These are phyloP conservation scores for Colletotrichum sp. DNA, from an alignment of 2,329 filamentous ascomycete genomes.

Conservation along the genomic window DNA sequence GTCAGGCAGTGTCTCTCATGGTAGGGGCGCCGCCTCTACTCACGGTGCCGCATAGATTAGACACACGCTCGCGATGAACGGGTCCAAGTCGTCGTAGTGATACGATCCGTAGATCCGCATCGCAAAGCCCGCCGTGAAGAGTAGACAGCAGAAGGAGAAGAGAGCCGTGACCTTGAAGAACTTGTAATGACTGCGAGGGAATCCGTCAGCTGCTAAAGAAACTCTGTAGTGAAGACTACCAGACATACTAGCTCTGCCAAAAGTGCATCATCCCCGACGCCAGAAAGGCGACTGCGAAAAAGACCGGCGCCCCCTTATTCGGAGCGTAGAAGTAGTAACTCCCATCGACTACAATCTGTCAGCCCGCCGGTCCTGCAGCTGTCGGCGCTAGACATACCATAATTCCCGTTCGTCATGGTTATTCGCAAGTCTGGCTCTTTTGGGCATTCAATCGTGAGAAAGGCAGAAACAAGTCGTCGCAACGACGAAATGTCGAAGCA, in stretches of 20 bases:
- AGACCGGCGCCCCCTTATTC: slow-evolving; percentile 51
- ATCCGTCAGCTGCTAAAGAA: background rate
- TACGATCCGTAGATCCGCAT: slow-evolving; percentile 39
- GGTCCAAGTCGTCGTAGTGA: slow-evolving; percentile 33
- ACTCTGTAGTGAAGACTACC: too few relatives aligned
- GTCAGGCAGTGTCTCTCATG: background rate
- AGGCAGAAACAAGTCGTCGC: background rate
- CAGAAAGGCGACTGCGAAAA: slow-evolving; percentile 48
- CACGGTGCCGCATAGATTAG: slow-evolving; percentile 40
- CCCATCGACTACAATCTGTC: slow-evolving; percentile 35
- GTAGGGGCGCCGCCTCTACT: background rate
- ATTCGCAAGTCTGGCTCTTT: too few relatives aligned
- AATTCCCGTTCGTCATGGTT: slow-evolving; percentile 35
- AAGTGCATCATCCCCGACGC: slow-evolving; percentile 41
- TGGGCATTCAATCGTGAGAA: background rate
- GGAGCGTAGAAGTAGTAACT: slow-evolving; percentile 53
- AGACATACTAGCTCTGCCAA: slow-evolving; percentile 49
- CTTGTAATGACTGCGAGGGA: slow-evolving; percentile 52
- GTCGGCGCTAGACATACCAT: slow-evolving; percentile 26
- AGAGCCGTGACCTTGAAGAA: slow-evolving; percentile 61
- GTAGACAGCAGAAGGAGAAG: slow-evolving; percentile 56
- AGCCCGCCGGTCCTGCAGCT: background rate
- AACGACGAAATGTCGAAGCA: background rate
- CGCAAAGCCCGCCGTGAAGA: slow-evolving; percentile 63
- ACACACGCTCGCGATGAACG: slow-evolving; percentile 38